phyloP scores from a whole-genome alignment of 1,139 yeast species.

The Lodderomyces orthopsilosis region DNA sequence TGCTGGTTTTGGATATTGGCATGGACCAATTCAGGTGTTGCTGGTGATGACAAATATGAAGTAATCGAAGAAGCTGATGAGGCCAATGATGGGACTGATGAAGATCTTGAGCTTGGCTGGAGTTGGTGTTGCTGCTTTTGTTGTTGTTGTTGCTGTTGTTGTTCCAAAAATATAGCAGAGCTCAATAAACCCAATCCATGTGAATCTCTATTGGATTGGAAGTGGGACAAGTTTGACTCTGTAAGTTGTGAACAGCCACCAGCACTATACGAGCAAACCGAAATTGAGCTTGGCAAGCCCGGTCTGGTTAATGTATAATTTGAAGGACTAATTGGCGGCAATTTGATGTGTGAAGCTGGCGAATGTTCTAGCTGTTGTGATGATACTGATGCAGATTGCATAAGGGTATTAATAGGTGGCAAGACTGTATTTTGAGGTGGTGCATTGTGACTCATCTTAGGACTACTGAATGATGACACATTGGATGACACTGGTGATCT shows the following conservation, averaged over 20 bases:
- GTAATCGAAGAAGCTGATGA: constrained; percentile 13
- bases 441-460: background rate
- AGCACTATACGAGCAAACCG: too few relatives aligned
- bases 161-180: constrained; percentile 13
- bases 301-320: constrained; percentile 3
- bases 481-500: constrained; percentile 8
- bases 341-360: constrained; percentile 4
- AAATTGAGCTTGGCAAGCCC: constrained; percentile 2
- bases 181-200: constrained; percentile 16
- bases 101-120: constrained; percentile 9
- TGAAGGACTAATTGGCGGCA: constrained; percentile 11
- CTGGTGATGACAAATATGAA: constrained; percentile 13
- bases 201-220: constrained; percentile 11
- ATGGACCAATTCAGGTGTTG: constrained; percentile 13
- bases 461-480: constrained; percentile 1
- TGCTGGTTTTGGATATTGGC: background rate
- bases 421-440: constrained; percentile 6
- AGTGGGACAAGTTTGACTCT: constrained; percentile 13
- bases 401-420: constrained; percentile 7
- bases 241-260: constrained; percentile 12
- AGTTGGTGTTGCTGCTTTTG: background rate
- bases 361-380: constrained; percentile 6
- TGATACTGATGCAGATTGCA: constrained; percentile 5
- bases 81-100: constrained; percentile 3
- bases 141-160: constrained; percentile 8